Evolutionary conservation across 2,329 filamentous ascomycete species (phyloP).

Genomic region (Diaporthe vaccinii): DNA sequence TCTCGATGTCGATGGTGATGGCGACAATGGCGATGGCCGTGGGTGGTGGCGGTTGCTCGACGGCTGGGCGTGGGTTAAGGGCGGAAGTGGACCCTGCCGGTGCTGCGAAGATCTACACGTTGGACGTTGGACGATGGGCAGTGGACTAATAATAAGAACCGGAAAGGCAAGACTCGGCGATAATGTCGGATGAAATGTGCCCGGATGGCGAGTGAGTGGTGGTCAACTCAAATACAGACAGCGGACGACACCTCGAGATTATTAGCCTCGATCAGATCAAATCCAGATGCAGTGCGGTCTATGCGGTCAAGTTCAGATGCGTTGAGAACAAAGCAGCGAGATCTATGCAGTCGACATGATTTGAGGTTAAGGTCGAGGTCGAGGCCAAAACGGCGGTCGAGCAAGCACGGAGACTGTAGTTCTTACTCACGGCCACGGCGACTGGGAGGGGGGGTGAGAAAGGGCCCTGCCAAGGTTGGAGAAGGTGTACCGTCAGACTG

Average conservation of each 20-base stretch:
- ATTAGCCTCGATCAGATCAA: background rate
- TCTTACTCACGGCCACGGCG: background rate
- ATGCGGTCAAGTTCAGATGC: background rate
- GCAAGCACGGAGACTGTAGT: background rate
- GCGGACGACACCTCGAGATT: background rate
- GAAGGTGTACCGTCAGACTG: background rate
- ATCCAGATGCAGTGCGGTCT: background rate
- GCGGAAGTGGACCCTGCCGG: background rate
- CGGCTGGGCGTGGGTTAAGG: background rate
- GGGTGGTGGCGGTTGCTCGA: background rate
- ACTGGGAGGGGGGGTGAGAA: background rate
- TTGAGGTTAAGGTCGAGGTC: background rate
- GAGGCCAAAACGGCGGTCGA: background rate
- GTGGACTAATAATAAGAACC: background rate
- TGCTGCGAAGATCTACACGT: background rate
- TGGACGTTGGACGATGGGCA: constrained; percentile 12
- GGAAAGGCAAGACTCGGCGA: background rate
- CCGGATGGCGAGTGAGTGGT: background rate
- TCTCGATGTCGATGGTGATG: background rate
- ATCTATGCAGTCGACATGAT: background rate
- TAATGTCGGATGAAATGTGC: constrained; percentile 21
- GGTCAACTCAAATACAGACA: background rate
- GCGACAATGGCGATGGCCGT: background rate
- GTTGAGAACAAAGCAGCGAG: background rate
- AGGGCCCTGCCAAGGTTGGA: background rate